Conservation (phyloP, 2,329 filamentous ascomycete genomes). For the Apiospora hydei region DNA sequence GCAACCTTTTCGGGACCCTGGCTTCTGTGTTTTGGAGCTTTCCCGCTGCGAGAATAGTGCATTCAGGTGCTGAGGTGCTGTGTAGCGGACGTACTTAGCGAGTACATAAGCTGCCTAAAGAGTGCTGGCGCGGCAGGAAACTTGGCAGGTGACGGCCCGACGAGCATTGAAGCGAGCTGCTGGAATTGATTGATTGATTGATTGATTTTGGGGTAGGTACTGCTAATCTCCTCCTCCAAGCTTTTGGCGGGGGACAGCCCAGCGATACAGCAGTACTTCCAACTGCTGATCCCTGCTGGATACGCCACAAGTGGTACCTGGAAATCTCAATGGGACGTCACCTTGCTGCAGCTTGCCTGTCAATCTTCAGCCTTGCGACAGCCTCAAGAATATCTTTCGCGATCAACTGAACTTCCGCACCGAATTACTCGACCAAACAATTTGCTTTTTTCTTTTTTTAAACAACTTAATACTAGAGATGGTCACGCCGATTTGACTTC, state of each 20-base stretch:
- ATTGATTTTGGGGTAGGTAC: neutral
- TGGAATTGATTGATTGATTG: too few species aligned
- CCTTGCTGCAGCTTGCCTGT: neutral
- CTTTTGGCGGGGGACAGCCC: neutral
- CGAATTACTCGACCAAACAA: neutral
- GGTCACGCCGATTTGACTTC: neutral
- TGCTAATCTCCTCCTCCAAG: constrained; percentile 4
- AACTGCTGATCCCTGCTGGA: neutral
- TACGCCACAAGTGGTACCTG: neutral
- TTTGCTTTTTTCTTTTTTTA: neutral
- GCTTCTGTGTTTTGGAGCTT: neutral
- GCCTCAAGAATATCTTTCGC: neutral
- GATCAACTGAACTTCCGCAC: neutral
- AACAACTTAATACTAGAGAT: neutral
- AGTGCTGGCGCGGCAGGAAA: neutral
- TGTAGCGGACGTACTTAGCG: neutral
- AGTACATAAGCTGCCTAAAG: neutral
- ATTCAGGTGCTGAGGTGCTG: neutral
- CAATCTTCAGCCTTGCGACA: constrained; percentile 14
- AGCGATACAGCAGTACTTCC: neutral
- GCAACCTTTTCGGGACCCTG: constrained; percentile 6
- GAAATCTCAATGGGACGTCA: constrained; percentile 16
- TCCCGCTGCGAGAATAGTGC: neutral
- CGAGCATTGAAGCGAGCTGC: neutral
- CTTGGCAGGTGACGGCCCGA: constrained; percentile 21